Evolutionary conservation across 805 yeast species (phyloP).

Genomic region (Ogataea nakhonphanomensis): DNA sequence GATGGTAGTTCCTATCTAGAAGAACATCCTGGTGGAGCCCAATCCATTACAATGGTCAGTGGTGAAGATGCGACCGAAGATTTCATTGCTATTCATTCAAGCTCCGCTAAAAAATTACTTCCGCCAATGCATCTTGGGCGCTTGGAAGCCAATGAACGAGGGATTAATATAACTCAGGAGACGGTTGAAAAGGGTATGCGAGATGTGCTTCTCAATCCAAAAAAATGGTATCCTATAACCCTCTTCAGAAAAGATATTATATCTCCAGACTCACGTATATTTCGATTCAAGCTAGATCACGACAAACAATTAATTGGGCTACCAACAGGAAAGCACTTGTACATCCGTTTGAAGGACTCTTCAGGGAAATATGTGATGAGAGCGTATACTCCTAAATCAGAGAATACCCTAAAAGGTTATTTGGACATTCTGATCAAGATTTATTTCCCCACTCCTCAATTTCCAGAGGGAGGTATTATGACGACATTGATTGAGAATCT

Average conservation of each 20-base stretch:
- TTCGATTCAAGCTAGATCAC: slow-evolving; percentile 30
- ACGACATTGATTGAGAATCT: slow-evolving; percentile 28
- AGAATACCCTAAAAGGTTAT: slow-evolving; percentile 26
- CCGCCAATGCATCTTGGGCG: slow-evolving; percentile 29
- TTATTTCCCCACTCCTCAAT: slow-evolving; percentile 29
- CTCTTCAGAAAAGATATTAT: slow-evolving; percentile 24
- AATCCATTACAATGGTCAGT: slow-evolving; percentile 24
- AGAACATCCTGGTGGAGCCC: slow-evolving; percentile 33
- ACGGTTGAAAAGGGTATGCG: not conserved
- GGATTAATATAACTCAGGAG: not conserved
- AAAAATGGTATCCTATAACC: slow-evolving; percentile 27
- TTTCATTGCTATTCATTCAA: slow-evolving; percentile 35
- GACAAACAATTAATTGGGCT: slow-evolving; percentile 32
- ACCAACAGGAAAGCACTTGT: slow-evolving; percentile 34
- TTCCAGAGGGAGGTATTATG: slow-evolving; percentile 33
- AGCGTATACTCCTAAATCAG: slow-evolving; percentile 35
- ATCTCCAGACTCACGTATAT: slow-evolving; percentile 31
- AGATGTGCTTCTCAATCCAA: slow-evolving; percentile 28
- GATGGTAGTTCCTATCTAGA: slow-evolving; percentile 33
- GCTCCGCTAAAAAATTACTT: slow-evolving; percentile 26
- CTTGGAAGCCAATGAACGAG: slow-evolving; percentile 7
- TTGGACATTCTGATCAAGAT: slow-evolving; percentile 33
- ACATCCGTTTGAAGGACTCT: slow-evolving; percentile 25
- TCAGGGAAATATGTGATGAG: slow-evolving; percentile 30
- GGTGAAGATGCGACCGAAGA: slow-evolving; percentile 33